Base-by-base conservation (phyloP, 257 asterid genomes). In the Scutellaria barbata region DNA sequence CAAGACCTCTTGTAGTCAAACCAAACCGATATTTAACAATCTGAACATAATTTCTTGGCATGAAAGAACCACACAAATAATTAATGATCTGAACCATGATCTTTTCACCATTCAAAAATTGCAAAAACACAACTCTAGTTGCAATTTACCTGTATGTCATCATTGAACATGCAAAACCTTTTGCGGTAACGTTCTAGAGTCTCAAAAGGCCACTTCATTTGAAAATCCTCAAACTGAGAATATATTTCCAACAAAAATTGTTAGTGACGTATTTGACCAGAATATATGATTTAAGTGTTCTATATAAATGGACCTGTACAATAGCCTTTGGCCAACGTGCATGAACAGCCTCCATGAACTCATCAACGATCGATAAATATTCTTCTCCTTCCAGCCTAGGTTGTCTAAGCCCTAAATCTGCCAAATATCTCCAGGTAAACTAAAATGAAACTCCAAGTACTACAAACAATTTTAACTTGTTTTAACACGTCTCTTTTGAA, bases 261-360 rank as follows among this genome's bases (percentile, higher is more conserved):
- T 79, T 56, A 86, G 81, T 48, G 56, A 52, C 50, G 61, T 60
- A 25, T 62, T 64, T 63, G 53, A 52, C 66, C 63, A 61, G n/a
- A 51, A n/a, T n/a, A 57, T 53, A 77, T 70, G 66, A 66, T 62
- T 30, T 54, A 48, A 61, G 40, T 10, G 43, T 46, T 13, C 63
- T 68, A 50, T 59, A 65, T 40, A 67, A 81, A 66, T 17, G 59
- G 68, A 95, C 99, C 98, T 95, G 99, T 83, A 95, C 98, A 84
- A 92, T 82, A 83, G 99, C 99, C 85, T 95, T 95, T 41, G 99
- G 99, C 99, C 99, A 95, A 74, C 99, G 99, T 50, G 98, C 88
- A 92, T 92, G 99, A 79, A 95, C 90, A 75, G 97, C 98, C 81
- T 93, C 96, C 95, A 93, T 88, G 82, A 93, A 86, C 88, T 93